These are phyloP conservation scores for Fomitopsis betulina DNA, from an alignment of 1,284 basidiomycete species.

Conservation along the genomic window DNA sequence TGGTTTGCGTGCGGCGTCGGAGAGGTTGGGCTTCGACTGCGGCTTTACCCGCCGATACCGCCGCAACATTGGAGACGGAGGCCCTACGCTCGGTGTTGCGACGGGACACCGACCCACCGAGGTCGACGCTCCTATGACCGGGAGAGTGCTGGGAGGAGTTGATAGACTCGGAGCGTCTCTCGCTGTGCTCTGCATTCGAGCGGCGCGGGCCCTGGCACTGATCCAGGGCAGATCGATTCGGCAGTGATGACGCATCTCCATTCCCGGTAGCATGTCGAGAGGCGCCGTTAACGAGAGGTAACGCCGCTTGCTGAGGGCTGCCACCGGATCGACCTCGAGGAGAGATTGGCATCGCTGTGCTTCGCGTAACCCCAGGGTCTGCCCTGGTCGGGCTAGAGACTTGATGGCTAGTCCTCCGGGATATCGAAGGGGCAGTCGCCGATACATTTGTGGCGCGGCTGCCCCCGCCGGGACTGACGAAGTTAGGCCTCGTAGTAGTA, in stretches of 20 bases:
- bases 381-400: conserved; percentile 23
- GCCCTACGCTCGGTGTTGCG: conserved; percentile 43
- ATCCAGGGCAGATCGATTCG: conserved; percentile 38
- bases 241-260: conserved; percentile 30
- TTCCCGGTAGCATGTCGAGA: conserved; percentile 34
- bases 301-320: conserved; percentile 41
- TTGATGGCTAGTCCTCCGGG: conserved; percentile 46
- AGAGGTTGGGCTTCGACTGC: conserved; percentile 20
- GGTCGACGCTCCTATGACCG: conserved; percentile 51
- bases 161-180: conserved; percentile 38
- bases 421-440: conserved; percentile 33
- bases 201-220: conserved; percentile 40
- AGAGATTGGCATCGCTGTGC: conserved; percentile 32
- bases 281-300: conserved; percentile 32
- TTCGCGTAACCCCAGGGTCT: conserved; percentile 19
- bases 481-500: conserved; percentile 16
- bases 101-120: conserved; percentile 42
- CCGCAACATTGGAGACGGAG: conserved; percentile 41
- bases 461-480: conserved; percentile 25
- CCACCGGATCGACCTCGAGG: conserved; percentile 36
- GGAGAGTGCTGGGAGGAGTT: conserved; percentile 46
- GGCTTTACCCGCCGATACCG: conserved; percentile 23
- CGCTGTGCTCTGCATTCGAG: conserved; percentile 38
- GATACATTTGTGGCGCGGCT: conserved; percentile 23
- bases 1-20: conserved; percentile 26